Conservation (phyloP, 2,329 filamentous ascomycete genomes). For the Bertia moriformis region DNA sequence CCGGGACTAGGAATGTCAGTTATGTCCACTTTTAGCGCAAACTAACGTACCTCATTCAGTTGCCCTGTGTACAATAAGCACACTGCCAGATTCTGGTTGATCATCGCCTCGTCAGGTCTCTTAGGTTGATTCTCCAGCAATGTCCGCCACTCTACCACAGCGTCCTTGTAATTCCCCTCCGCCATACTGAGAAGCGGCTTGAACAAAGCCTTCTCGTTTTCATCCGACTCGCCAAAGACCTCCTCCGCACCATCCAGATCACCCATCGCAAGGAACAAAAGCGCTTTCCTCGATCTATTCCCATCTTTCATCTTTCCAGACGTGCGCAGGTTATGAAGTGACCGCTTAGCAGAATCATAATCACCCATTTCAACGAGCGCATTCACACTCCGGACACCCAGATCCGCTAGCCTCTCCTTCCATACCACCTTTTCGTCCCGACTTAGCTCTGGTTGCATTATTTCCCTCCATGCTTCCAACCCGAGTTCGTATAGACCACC, state of each 20-base stretch:
- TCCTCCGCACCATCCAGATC: neutral
- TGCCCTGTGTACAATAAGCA: neutral
- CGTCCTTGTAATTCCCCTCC: neutral
- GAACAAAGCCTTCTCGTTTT: neutral
- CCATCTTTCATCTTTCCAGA: neutral
- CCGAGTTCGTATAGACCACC: neutral
- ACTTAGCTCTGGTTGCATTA: neutral
- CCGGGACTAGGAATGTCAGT: neutral
- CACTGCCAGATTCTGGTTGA: neutral
- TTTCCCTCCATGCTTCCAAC: neutral
- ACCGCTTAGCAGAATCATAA: neutral
- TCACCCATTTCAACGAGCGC: neutral
- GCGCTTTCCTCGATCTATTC: neutral
- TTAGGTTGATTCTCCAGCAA: neutral
- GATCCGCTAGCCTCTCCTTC: neutral
- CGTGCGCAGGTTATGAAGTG: neutral
- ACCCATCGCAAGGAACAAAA: neutral
- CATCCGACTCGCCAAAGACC: neutral
- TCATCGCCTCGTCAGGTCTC: neutral
- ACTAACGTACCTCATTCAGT: neutral
- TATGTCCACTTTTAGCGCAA: neutral
- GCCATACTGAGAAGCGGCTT: neutral
- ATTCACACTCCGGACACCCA: neutral
- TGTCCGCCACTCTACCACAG: neutral
- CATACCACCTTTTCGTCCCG: neutral